Evolutionary conservation across 1,139 yeast species (phyloP), one percentile per base, ranked within the genome.

Genomic region (Taphrina confusa): DNA sequence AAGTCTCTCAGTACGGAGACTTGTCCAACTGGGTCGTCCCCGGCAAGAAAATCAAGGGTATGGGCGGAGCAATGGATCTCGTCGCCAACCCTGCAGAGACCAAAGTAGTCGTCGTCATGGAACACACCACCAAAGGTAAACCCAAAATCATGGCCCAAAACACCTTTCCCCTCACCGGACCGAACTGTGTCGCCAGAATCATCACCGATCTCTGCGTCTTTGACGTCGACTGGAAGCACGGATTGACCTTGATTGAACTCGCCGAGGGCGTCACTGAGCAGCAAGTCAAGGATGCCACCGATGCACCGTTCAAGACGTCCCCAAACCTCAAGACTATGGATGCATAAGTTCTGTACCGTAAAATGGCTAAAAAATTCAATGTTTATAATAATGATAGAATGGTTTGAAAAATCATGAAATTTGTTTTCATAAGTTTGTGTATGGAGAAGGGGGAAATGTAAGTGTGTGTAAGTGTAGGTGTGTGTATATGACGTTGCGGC

Each of bases 1-100:
- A 79, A 67, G 81, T 79, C 5, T 75, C 80, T 1, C 72, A 73
- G 51, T 72, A 66, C 55, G 82, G 82, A 47, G 82, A 79, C 62
- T 71, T 79, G 40, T 82, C 82, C 47, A 79, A 79, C 68, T 79
- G 82, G 82, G 80, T 78, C 16, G 70, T 78, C 11, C 82, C 82
- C 2, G 50, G 50, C 25, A 81, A 81, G 18, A 72, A 74, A 66
- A 76, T 79, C 58, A 78, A 77, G 68, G 82, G 82, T 28, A 79
- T 79, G 80, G 82, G 82, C 30, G 82, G 82, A n/a, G 82, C 82
- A 34, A 79, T 79, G 82, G 82, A 79, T 66, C 72, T 79, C 20
- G 82, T 78, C 2, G 75, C 81, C 28, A 78, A 78, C 65, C 80
- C 81, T 4, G 66, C 69, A 31, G 70, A 74, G 52, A 78, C 82